Conservation (phyloP, 768 basidiomycete genomes). For the Paxillus ammoniavirescens region DNA sequence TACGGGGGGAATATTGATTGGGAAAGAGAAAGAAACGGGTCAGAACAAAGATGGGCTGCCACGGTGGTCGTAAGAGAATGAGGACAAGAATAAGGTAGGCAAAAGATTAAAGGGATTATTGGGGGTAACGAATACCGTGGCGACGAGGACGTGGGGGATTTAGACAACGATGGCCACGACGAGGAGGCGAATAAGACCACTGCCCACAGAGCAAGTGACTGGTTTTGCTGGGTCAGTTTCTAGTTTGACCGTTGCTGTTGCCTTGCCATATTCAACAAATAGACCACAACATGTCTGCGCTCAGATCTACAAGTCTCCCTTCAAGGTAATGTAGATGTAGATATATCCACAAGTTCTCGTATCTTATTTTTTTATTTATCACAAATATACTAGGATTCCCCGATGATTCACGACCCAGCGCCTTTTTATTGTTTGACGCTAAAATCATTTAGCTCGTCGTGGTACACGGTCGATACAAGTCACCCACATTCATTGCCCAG, state of each 20-base stretch:
- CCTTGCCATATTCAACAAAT: background rate
- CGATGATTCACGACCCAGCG: background rate
- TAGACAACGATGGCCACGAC: background rate
- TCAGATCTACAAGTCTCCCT: too few species aligned
- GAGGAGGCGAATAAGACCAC: background rate
- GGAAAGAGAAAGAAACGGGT: conserved; percentile 1
- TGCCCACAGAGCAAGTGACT: background rate
- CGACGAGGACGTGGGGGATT: background rate
- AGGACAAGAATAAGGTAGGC: background rate
- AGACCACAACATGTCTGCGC: background rate
- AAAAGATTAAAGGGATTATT: background rate
- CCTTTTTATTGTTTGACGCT: too few species aligned
- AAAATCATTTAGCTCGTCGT: too few species aligned
- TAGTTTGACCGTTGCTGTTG: background rate
- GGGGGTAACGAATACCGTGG: background rate
- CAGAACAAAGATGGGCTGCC: conserved; percentile 1
- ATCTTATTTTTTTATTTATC: too few species aligned
- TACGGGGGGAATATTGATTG: background rate
- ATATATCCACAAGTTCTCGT: too few species aligned
- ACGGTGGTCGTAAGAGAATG: conserved; percentile 3
- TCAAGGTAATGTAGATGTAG: too few species aligned
- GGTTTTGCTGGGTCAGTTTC: background rate
- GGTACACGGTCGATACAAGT: too few species aligned
- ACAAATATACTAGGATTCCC: background rate
- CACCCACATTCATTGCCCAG: too few species aligned